Evolutionary conservation across 768 basidiomycete genomes (phyloP).

Genomic region (Lepiota venenata): DNA sequence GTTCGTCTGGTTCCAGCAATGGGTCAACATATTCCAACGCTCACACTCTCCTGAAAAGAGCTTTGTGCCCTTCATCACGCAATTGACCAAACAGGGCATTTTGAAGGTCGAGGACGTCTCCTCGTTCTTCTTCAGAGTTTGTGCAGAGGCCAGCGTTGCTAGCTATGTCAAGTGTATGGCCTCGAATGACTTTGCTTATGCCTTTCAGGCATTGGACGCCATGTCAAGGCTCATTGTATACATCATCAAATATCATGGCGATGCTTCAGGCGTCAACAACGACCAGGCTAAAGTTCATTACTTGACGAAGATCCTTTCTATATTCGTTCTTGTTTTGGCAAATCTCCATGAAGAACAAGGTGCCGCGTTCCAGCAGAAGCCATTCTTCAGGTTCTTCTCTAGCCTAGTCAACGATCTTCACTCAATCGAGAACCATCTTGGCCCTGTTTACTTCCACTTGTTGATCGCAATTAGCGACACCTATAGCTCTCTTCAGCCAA

Average conservation of each 20-base stretch:
- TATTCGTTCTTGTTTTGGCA: constrained; percentile 93
- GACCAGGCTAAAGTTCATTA: constrained; percentile 97
- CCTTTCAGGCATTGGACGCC: constrained; percentile 93
- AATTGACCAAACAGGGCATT: constrained; percentile 94
- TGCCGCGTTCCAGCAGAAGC: constrained; percentile 89
- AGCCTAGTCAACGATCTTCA: constrained; percentile 92
- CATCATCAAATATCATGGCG: constrained; percentile 99
- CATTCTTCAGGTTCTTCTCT: constrained; percentile 98
- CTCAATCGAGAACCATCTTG: constrained; percentile 79
- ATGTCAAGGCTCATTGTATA: constrained; percentile 93
- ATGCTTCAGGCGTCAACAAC: constrained; percentile 88
- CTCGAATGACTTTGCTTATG: constrained; percentile 66
- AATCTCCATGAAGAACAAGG: constrained; percentile 95
- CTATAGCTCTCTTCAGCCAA: constrained; percentile 93
- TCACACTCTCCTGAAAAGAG: constrained; percentile 90
- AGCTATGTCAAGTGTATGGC: constrained; percentile 77
- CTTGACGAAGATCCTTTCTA: constrained; percentile 94
- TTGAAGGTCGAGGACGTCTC: constrained; percentile 95
- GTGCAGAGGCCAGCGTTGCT: constrained; percentile 90
- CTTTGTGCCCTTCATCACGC: constrained; percentile 96
- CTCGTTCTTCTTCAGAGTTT: constrained; percentile 97
- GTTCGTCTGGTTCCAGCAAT: constrained; percentile 86
- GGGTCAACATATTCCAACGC: constrained; percentile 93
- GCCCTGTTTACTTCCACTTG: constrained; percentile 86
- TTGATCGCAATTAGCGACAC: constrained; percentile 90